These are phyloP conservation scores for Microascus cirrosus DNA, from an alignment of 2,329 filamentous ascomycete genomes.

Conservation along the genomic window DNA sequence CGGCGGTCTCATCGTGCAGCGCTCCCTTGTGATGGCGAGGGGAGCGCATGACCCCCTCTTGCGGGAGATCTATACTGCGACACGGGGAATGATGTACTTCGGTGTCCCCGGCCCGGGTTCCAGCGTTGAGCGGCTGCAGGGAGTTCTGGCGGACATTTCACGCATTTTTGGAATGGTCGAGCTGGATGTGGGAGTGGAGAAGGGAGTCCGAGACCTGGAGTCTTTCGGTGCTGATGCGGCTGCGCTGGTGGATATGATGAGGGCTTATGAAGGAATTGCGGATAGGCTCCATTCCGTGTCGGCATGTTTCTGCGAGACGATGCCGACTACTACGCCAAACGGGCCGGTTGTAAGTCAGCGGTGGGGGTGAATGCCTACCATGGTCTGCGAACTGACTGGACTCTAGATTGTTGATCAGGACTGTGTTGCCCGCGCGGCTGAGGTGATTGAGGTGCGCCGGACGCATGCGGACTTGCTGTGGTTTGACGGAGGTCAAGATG, in stretches of 20 bases:
- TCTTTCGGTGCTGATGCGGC: neutral
- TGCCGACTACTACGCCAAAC: neutral
- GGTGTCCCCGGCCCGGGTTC: neutral
- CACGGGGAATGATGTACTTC: conserved; percentile 3
- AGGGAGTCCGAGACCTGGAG: neutral
- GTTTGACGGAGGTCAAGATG: neutral
- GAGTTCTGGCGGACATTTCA: conserved; percentile 1
- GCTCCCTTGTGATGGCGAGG: neutral
- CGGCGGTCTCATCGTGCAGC: conserved; percentile 3
- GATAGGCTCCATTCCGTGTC: conserved; percentile 2
- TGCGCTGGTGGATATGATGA: neutral
- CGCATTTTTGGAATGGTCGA: neutral
- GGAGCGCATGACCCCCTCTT: neutral
- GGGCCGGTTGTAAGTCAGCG: neutral
- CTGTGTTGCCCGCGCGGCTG: neutral
- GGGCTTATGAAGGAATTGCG: neutral
- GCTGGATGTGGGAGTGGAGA: neutral
- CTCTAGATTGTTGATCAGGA: conserved; percentile 2
- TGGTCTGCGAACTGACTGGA: neutral
- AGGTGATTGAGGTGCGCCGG: neutral
- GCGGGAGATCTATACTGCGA: neutral
- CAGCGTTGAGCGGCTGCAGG: neutral
- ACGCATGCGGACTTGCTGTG: conserved; percentile 4
- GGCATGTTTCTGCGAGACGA: conserved; percentile 4
- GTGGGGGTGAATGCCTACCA: neutral